These are phyloP conservation scores for Aristolochia californica DNA, from an alignment of 164 flowering plant species.

Conservation along the genomic window DNA sequence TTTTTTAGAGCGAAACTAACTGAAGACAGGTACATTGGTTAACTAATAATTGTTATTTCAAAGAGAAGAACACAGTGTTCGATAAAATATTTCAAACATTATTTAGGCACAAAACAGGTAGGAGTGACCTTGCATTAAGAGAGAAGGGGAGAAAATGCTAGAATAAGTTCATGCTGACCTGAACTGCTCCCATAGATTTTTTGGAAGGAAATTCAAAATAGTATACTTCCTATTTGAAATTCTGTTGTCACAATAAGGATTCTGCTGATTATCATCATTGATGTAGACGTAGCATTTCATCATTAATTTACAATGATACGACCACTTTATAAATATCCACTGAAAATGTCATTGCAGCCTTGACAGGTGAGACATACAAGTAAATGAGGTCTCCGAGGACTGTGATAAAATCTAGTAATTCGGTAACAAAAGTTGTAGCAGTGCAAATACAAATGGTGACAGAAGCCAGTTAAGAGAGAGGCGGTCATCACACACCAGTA, in stretches of 20 bases:
- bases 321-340: slow-evolving; percentile 2
- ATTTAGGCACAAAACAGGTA: background rate
- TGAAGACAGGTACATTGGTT: too few relatives aligned
- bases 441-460: too few relatives aligned
- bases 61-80: too few relatives aligned
- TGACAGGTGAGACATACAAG: background rate
- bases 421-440: too few relatives aligned
- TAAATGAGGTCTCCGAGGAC: too few relatives aligned
- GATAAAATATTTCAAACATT: background rate
- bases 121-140: too few relatives aligned
- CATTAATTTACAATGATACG: background rate
- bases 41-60: too few relatives aligned
- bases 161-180: slow-evolving; percentile 35
- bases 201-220: slow-evolving; percentile 80
- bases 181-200: slow-evolving; percentile 97
- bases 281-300: slow-evolving; percentile 90
- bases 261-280: slow-evolving; percentile 57
- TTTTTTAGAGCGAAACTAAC: too few relatives aligned
- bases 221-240: slow-evolving; percentile 90
- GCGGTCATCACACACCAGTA: too few relatives aligned
- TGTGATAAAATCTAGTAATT: too few relatives aligned
- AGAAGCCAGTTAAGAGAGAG: too few relatives aligned
- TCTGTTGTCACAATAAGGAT: slow-evolving; percentile 72
- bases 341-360: background rate
- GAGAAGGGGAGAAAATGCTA: too few relatives aligned